Percentiles rank a stretch among this genome's conserved stretches.
Conservation (phyloP, 192 early-diverging fungal genomes). For the Backusella australiensis region DNA sequence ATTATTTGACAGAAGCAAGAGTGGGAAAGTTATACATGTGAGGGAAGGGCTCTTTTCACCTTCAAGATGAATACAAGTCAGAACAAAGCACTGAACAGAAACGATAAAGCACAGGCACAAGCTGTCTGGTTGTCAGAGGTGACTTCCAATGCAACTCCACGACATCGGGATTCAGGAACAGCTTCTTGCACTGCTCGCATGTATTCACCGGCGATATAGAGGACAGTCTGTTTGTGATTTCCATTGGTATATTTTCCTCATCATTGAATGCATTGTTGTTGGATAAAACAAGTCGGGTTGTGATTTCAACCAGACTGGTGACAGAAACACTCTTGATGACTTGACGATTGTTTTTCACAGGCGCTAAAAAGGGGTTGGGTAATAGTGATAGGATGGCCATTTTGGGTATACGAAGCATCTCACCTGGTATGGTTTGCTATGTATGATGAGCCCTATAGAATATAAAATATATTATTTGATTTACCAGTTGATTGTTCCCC, state of each 20-base stretch:
- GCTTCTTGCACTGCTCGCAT: not conserved
- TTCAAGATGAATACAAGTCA: not conserved
- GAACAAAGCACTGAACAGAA: not conserved
- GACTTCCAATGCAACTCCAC: not conserved
- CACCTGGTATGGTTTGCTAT: not conserved
- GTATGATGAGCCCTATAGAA: too few species aligned
- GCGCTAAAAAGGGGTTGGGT: not conserved
- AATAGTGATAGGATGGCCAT: not conserved
- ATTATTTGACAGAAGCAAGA: not conserved
- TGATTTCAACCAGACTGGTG: not conserved
- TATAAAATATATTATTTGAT: not conserved
- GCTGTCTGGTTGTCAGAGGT: not conserved
- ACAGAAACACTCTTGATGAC: not conserved
- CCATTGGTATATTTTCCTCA: not conserved
- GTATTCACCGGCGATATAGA: not conserved
- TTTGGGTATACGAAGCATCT: not conserved
- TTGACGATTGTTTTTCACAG: not conserved
- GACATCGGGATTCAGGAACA: not conserved
- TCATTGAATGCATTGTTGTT: not conserved
- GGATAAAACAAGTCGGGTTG: not conserved
- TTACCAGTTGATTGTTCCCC: constrained; percentile 46
- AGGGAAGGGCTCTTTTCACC: too few species aligned
- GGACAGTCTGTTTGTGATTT: not conserved
- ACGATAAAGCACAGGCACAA: not conserved
- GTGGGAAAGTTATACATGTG: not conserved